Conservation (phyloP, 164 flowering plant species). For the Houttuynia cordata region DNA sequence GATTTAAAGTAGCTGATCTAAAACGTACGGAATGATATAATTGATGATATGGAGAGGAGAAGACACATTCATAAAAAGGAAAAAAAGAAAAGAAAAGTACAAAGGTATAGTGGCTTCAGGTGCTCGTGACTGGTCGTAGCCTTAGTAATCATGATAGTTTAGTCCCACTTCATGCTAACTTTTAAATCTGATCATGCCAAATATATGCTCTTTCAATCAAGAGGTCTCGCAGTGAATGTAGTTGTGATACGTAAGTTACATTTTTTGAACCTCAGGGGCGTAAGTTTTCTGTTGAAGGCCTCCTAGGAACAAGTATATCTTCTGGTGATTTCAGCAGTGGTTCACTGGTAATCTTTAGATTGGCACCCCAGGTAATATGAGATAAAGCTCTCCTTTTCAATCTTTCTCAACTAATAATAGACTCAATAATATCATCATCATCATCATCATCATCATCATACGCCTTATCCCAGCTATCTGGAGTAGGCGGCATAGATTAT, state of each 20-base stretch:
- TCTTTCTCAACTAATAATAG: too few relatives aligned
- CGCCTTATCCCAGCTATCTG: too few relatives aligned
- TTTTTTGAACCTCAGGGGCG: conserved; percentile 41
- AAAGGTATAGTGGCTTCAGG: too few relatives aligned
- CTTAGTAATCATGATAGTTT: neutral
- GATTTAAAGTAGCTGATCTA: too few relatives aligned
- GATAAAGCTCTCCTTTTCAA: neutral
- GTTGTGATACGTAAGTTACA: neutral
- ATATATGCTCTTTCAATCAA: neutral
- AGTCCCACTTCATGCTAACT: neutral
- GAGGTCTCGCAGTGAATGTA: neutral
- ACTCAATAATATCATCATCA: too few relatives aligned
- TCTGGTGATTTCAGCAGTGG: conserved; percentile 49
- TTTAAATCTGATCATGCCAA: neutral
- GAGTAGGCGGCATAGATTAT: too few relatives aligned
- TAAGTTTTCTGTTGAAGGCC: conserved; percentile 86
- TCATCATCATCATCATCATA: too few relatives aligned
- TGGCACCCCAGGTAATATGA: conserved; percentile 88
- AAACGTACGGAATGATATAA: too few relatives aligned
- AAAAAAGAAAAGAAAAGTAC: too few relatives aligned
- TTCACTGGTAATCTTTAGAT: conserved; percentile 80
- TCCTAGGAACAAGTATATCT: conserved; percentile 52
- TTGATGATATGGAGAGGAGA: too few relatives aligned
- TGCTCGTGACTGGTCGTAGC: neutral
- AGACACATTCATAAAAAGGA: too few relatives aligned